Base-by-base conservation (phyloP, 176 grass and related monocot species). In the Carex littledalei region DNA sequence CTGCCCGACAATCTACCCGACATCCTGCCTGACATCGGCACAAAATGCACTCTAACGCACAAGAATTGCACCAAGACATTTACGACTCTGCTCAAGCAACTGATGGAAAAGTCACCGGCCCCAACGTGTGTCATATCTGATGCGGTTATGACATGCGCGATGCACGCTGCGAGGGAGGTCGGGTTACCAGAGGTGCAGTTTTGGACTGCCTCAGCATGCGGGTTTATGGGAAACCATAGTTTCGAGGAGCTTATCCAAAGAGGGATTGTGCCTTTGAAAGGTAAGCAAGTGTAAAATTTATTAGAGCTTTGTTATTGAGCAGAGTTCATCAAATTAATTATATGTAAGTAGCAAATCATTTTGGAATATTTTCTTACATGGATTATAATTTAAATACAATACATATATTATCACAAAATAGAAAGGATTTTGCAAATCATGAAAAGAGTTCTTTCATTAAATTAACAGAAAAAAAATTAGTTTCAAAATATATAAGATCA, bases 171-270 rank as follows among this genome's bases (percentile, higher is more conserved):
- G 0, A 59, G 73, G 47, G 90, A 70, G 37, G 63, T 63, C 17
- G 90, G 88, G 57, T 6, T 92, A 0, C 86, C 84, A 0, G 87
- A 92, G 22, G 81, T 18, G 21, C 72, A 77, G 67, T 89, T 92
- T 79, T 89, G 85, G 79, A 92, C 82, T n/a, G 90, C 90, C 5
- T 89, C 87, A 0, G 87, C 87, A 2, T 68, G 76, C 21, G 85
- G 85, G 0, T 84, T 92, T 6, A 57, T 85, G 60, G 67, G 85
- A 0, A 59, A 89, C 64, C 70, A 84, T 31, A 17, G 81, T 68
- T 92, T 53, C 34, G 13, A 13, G 0, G 80, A 89, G 67, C 87
- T 92, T 79, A 0, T 89, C 8, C 18, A 55, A 0, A 49, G 82
- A 43, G 81, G 76, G 0, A 8, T 87, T n/a, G 18, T 88, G 26